A percentile compares a stretch with the other conserved stretches of the same genome.
phyloP scores from a whole-genome alignment of 2,329 filamentous ascomycete species.

The Verticillium isaacii region DNA sequence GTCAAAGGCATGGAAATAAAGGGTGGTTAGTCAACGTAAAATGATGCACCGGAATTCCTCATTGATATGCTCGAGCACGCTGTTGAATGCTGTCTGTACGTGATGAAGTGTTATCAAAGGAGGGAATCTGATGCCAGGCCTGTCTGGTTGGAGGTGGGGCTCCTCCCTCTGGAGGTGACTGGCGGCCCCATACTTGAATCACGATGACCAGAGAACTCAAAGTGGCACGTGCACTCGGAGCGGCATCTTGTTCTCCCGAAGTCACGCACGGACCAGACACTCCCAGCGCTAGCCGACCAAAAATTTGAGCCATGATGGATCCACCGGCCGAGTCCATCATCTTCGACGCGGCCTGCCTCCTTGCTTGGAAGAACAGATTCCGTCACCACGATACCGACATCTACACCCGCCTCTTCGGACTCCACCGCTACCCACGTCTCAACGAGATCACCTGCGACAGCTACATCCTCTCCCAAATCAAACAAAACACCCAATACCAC shows the following conservation, averaged over 20 bases:
- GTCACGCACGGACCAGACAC: neutral
- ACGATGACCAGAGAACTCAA: no score
- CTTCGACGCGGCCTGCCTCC: neutral
- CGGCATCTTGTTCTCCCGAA: neutral
- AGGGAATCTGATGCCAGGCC: no score
- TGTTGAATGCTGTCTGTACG: no score
- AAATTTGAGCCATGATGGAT: slow-evolving; percentile 3
- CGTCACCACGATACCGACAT: neutral
- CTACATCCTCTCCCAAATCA: neutral
- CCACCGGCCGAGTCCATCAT: neutral
- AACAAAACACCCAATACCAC: neutral
- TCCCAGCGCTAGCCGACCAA: neutral
- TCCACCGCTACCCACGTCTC: neutral
- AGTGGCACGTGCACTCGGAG: neutral
- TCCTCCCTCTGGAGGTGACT: no score
- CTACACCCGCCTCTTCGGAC: neutral
- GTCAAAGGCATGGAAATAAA: neutral
- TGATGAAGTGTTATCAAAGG: no score
- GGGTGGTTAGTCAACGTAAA: no score
- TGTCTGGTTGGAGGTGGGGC: no score
- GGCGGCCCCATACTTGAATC: no score
- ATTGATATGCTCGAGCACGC: no score
- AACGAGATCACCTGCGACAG: neutral
- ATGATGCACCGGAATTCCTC: no score
- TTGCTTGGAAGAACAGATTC: slow-evolving; percentile 1